phyloP scores from a whole-genome alignment of 306 rosid species.

The Dryas octopetala region DNA sequence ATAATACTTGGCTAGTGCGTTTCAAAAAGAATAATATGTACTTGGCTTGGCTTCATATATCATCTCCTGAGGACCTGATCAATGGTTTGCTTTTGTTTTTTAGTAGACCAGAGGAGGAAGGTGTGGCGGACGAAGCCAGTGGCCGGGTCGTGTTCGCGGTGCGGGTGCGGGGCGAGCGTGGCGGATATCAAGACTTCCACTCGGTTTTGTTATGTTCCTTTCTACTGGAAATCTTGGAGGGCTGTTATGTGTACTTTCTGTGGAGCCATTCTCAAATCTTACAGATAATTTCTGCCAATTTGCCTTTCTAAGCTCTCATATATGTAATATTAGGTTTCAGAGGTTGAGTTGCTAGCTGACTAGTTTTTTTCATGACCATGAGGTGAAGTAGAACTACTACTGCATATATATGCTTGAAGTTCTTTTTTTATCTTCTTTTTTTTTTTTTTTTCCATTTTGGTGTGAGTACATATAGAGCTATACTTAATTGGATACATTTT shows the following conservation, averaged over 20 bases:
- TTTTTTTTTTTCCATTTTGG: no score
- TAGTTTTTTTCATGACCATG: no score
- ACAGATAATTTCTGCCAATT: constrained; percentile 23
- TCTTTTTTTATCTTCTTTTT: no score
- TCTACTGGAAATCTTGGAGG: constrained; percentile 62
- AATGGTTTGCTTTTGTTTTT: constrained; percentile 83
- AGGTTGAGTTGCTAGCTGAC: no score
- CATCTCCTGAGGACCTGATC: neutral
- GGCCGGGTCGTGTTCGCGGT: constrained; percentile 76
- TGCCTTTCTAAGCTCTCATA: no score
- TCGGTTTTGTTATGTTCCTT: constrained; percentile 61
- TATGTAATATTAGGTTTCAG: no score
- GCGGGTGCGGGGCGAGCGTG: constrained; percentile 74
- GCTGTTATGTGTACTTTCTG: constrained; percentile 78
- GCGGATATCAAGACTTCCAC: constrained; percentile 70
- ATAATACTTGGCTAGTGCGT: no score
- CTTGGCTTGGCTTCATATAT: neutral
- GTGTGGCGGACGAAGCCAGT: constrained; percentile 70
- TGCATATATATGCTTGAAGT: no score
- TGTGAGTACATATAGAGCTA: no score
- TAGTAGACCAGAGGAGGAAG: constrained; percentile 61
- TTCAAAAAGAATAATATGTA: no score
- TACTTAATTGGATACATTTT: no score
- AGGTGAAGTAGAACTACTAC: no score
- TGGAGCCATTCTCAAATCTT: constrained; percentile 80